Evolutionary conservation across 78 protist genomes (phyloP), one percentile per base, ranked within the genome.

Genomic region (Bodo saltans): DNA sequence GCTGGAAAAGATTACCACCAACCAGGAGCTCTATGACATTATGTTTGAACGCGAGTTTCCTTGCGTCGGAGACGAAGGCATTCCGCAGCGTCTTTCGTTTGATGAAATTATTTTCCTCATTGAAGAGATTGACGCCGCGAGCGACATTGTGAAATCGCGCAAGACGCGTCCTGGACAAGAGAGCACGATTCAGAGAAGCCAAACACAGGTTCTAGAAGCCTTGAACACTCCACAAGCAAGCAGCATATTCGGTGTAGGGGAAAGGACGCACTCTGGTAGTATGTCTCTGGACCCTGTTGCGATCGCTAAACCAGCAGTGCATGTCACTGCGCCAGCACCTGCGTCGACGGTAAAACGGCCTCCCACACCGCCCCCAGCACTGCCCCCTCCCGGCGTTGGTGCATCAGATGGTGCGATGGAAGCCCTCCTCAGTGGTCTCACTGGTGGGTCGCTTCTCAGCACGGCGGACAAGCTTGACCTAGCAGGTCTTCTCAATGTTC

Each of bases 61-160:
- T 12, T 8, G 25, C 32, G 32, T 4, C 39, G 39, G 29, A 23
- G 39, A 30, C 8, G 72, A 69, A 23, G 72, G 33, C 72, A 27
- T 30, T 12, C n/a, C 42, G 23, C 17, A 38, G 11, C 33, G 32
- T 32, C 39, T 78, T 30, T 8, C 25, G 60, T 78, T 78, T 47
- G 34, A 60, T 17, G 71, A 76, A 17, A 42, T 53, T 3, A 81
- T 90, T 42, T 41, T 88, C 83, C 87, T 90, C 37, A 68, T 90
- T 72, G 94, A 90, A 35, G 94, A 90, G 82, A 84, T 90, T 21
- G 94, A 90, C 83, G 89, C 90, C 23, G 91, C 91, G 1, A 72
- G 75, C 69, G 78, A 79, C 3, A 42, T 83, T 23, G 72, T 84
- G 38, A 84, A 74, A 26, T 27, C 39, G 38, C 72, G 72, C 33